A percentile compares a stretch with the other conserved stretches of the same genome.
Evolutionary conservation across 2,329 filamentous ascomycete species (phyloP).

Genomic region (Aspergillus proliferans): DNA sequence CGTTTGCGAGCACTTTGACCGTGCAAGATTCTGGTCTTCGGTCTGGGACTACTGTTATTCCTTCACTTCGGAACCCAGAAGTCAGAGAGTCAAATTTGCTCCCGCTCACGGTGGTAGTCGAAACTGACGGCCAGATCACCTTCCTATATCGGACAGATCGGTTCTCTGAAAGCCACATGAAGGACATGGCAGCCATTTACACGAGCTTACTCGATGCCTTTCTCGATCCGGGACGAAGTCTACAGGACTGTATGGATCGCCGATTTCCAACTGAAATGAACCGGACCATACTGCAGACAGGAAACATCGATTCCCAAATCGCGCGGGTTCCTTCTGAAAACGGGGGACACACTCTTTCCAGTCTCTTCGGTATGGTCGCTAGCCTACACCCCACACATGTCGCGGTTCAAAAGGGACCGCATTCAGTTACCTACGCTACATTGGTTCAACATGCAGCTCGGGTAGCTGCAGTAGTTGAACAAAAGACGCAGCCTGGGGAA

Average conservation of each 20-base stretch:
- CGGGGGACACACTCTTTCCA: background rate
- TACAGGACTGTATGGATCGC: background rate
- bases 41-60: background rate
- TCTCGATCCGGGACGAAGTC: background rate
- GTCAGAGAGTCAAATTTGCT: background rate
- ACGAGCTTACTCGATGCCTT: background rate
- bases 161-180: background rate
- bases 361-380: background rate
- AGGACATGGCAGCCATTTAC: background rate
- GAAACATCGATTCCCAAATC: background rate
- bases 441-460: background rate
- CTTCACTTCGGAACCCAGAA: background rate
- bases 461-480: slow-evolving; percentile 5
- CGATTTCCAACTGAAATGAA: background rate
- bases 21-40: background rate
- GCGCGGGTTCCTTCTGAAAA: background rate
- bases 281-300: background rate
- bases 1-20: background rate
- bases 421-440: slow-evolving; percentile 3
- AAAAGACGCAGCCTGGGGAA: slow-evolving; percentile 1
- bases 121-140: background rate
- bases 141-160: background rate
- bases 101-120: background rate
- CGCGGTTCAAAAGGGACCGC: background rate
- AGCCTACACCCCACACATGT: background rate